These are phyloP conservation scores for Phlebiopsis flavidoalba DNA, from an alignment of 768 basidiomycete genomes.

Conservation along the genomic window DNA sequence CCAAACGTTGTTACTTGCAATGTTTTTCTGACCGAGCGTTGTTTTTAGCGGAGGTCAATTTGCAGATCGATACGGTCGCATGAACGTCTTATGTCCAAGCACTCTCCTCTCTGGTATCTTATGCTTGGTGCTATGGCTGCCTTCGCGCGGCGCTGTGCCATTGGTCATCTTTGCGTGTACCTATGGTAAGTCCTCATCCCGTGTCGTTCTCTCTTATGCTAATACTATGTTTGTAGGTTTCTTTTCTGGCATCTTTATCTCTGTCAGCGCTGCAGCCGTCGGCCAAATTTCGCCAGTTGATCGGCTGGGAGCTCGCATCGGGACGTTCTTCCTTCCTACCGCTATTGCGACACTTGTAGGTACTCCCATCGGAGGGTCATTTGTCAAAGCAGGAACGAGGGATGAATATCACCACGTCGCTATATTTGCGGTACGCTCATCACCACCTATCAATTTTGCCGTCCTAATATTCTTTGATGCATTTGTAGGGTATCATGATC, in stretches of 20 bases:
- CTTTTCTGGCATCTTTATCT: constrained; percentile 10
- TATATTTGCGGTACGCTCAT: constrained; percentile 6
- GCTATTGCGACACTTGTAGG: constrained; percentile 7
- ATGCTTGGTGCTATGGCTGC: constrained; percentile 5
- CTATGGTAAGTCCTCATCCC: constrained; percentile 2
- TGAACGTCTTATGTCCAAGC: constrained; percentile 7
- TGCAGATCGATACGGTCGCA: constrained; percentile 8
- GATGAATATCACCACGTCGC: constrained; percentile 7
- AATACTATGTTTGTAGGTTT: background rate
- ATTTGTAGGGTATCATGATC: constrained; percentile 1
- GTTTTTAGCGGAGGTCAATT: constrained; percentile 3
- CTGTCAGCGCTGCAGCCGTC: constrained; percentile 5
- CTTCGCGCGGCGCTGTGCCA: constrained; percentile 1
- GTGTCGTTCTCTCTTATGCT: background rate
- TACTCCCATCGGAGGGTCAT: constrained; percentile 8
- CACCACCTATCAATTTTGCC: background rate
- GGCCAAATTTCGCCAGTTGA: constrained; percentile 6
- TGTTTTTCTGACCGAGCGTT: background rate
- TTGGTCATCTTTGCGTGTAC: constrained; percentile 6
- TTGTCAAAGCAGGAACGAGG: background rate
- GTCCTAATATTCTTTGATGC: background rate
- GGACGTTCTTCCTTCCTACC: constrained; percentile 5
- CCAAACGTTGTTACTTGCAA: background rate
- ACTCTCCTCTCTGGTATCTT: constrained; percentile 7
- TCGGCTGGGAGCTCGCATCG: constrained; percentile 4